Percentiles rank a stretch among this genome's conserved stretches.
These are phyloP conservation scores for Isabelozyma heimii DNA, from an alignment of 805 yeast species.

Conservation along the genomic window DNA sequence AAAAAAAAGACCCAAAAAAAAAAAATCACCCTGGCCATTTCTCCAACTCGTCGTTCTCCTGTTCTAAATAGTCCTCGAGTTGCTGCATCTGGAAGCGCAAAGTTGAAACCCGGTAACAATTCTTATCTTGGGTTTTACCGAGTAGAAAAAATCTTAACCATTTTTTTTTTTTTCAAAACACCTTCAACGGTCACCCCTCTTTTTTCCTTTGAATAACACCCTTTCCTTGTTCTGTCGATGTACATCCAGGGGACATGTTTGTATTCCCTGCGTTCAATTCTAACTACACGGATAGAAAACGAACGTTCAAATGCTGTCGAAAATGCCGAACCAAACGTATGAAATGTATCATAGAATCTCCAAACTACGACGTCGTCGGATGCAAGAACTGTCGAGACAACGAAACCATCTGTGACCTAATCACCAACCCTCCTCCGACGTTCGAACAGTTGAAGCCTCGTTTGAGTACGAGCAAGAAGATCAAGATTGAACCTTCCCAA, in stretches of 20 bases:
- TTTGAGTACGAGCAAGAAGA: not conserved
- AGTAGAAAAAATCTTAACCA: no score
- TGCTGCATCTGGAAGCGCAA: no score
- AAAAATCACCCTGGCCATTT: no score
- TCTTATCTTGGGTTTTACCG: no score
- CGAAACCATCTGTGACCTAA: slow-evolving; percentile 14
- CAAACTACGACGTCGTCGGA: slow-evolving; percentile 17
- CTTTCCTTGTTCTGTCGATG: not conserved
- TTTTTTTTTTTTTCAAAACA: not conserved
- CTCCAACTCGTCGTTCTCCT: no score
- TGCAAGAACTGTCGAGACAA: slow-evolving; percentile 17
- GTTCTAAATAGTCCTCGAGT: no score
- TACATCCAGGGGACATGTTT: slow-evolving; percentile 8
- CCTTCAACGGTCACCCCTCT: not conserved
- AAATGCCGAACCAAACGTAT: slow-evolving; percentile 17
- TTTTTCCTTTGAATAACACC: not conserved
- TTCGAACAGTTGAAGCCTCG: not conserved
- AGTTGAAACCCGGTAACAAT: no score
- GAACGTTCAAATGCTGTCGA: slow-evolving; percentile 22
- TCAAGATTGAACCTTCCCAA: not conserved
- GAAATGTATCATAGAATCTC: slow-evolving; percentile 13
- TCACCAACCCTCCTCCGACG: not conserved
- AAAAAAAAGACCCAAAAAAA: no score
- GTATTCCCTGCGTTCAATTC: slow-evolving; percentile 24
- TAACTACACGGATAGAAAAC: slow-evolving; percentile 19